Base-by-base conservation (phyloP, 768 basidiomycete species). In the Basidioascus undulatus region DNA sequence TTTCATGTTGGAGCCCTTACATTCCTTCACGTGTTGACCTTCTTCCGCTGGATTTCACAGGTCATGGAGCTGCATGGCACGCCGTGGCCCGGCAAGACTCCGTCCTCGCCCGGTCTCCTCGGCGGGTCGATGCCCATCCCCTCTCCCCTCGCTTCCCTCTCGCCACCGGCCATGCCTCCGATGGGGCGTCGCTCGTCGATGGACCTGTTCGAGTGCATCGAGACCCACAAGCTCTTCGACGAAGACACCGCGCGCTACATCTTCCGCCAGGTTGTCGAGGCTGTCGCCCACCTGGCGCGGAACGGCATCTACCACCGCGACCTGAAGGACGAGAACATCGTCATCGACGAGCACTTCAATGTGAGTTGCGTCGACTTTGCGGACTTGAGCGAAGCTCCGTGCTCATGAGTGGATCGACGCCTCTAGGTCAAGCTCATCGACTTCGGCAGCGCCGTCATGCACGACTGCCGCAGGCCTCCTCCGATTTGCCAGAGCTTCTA, bases 171-270 rank as follows among this genome's bases (percentile, higher is more conserved):
- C 1, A 47, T 53, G 15, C 54, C 57, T 1, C 61, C 66, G 18
- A 63, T 70, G 57, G 49, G 52, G 19, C 70, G 79, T 25, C 70
- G 84, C 28, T 67, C 79, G 18, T 84, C 83, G 9, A 73, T 87
- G 55, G 87, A 94, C 57, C 64, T 94, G 33, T 94, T 92, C 51
- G 87, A 94, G 57, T 89, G 80, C 55, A 86, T 92, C 35, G 87
- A 94, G 58, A 76, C 80, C 51, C 65, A 84, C 54, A 77, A 76
- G 46, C 70, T 74, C 10, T 68, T 94, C 35, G 67, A 71, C 11
- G 84, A 89, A 57, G 61, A 60, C 35, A 71, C 78, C 53, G 77
- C 83, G 9, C 70, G 74, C 39, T 74, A 74, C 58, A 72, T 92
- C 49, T 84, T 89, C 55, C 64, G 67, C 26, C 87, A 94, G 59